Conservation (phyloP, 495 filamentous ascomycete genomes). For the Penicillium cinerascens region DNA sequence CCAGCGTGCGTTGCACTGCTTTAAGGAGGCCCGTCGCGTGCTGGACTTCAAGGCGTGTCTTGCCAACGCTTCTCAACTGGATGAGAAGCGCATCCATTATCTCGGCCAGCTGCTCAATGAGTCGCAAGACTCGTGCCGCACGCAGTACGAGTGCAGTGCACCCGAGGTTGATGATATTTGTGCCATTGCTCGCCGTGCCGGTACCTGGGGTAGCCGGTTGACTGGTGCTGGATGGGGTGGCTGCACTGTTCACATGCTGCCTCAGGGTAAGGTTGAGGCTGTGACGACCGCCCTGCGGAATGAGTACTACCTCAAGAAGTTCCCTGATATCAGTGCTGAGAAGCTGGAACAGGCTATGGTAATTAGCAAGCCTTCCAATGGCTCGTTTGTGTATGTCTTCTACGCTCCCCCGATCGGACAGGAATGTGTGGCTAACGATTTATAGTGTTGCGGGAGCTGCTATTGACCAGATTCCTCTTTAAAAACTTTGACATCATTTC, state of each 20-base stretch:
- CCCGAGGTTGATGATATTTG: slow-evolving; percentile 87
- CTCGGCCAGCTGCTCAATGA: slow-evolving; percentile 86
- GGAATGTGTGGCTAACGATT: not conserved
- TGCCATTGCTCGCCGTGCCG: slow-evolving; percentile 68
- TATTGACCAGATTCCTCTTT: slow-evolving; percentile 37
- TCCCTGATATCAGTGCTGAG: slow-evolving; percentile 66
- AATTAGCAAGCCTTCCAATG: slow-evolving; percentile 72
- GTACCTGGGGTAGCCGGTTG: slow-evolving; percentile 79
- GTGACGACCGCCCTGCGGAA: slow-evolving; percentile 73
- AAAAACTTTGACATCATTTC: slow-evolving; percentile 7
- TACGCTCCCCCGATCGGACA: not conserved
- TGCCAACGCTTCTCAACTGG: slow-evolving; percentile 45
- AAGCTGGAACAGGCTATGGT: slow-evolving; percentile 78
- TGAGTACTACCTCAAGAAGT: slow-evolving; percentile 75
- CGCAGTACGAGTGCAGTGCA: slow-evolving; percentile 85
- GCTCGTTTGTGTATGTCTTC: slow-evolving; percentile 43
- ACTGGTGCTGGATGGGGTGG: slow-evolving; percentile 98
- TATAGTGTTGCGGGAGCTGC: slow-evolving; percentile 41
- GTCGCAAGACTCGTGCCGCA: slow-evolving; percentile 80
- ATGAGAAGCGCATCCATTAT: slow-evolving; percentile 58
- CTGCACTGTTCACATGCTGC: slow-evolving; percentile 89
- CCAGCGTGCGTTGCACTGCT: slow-evolving; percentile 85
- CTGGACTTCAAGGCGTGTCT: slow-evolving; percentile 76
- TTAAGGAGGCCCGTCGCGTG: slow-evolving; percentile 83
- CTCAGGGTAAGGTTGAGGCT: slow-evolving; percentile 76